Base-by-base conservation (phyloP, 2,329 filamentous ascomycete genomes). In the Gremmenia infestans region DNA sequence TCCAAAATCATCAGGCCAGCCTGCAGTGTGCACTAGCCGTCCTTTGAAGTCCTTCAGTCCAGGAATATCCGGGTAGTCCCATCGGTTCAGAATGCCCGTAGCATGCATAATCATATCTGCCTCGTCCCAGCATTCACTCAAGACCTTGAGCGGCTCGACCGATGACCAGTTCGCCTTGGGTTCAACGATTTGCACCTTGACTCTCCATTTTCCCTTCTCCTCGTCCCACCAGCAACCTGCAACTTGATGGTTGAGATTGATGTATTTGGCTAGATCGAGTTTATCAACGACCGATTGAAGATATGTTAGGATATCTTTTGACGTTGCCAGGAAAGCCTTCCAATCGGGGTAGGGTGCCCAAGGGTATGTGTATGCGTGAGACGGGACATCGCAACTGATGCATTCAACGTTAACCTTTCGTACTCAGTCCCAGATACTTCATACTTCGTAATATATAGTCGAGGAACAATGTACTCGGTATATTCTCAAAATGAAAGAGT, bases 251-350 rank as follows among this genome's bases (percentile, higher is more conserved):
- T 76, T 74, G 68, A 81, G 79, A 2, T 67, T 75, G 76, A 81
- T 80, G 65, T 78, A 79, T 58, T 79, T 78, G 45, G 74, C 71
- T 3, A 81, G 68, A 45, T 73, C 75, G 55, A 78, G 80, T 0
- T 71, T 72, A 4, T 78, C 69, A 60, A 74, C 76, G 15, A 81
- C 74, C 59, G 76, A 76, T 54, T 74, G 65, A 0, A 80, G 70
- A 57, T 80, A 80, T 5, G 56, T 71, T 72, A 76, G 72, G 25
- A 85, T 81, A 63, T 85, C 82, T 61, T 81, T 76, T 60, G 84
- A 80, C 0, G 77, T 76, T 0, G 81, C 79, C 57, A 81, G 82
- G 52, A 79, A 75, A 36, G 78, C 68, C 1, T 78, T 77, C 82
- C 82, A 85, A 57, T 79, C 73, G 2, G 28, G 9, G 9, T 9